phyloP scores from a whole-genome alignment of 2,329 filamentous ascomycete genomes.

The Microsporum ferrugineum region DNA sequence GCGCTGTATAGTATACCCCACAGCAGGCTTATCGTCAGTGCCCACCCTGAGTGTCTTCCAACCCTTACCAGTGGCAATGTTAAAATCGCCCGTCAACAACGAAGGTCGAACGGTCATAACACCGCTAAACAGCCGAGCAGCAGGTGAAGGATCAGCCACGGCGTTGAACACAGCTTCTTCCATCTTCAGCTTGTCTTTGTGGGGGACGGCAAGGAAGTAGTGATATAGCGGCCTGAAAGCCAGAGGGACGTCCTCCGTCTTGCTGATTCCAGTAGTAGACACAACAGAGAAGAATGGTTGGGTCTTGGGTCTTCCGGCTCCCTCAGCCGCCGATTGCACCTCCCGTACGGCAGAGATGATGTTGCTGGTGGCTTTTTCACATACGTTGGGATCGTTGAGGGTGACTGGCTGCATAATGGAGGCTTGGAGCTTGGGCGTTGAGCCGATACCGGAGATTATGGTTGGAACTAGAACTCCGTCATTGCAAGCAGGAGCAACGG shows the following conservation, averaged over 20 bases:
- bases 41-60: conserved; percentile 18
- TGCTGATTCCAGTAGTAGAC: conserved; percentile 20
- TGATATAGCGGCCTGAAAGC: conserved; percentile 16
- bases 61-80: conserved; percentile 13
- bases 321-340: conserved; percentile 9
- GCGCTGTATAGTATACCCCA: conserved; percentile 21
- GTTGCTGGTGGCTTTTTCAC: conserved; percentile 16
- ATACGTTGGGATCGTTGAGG: conserved; percentile 20
- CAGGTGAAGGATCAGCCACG: conserved; percentile 15
- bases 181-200: conserved; percentile 18
- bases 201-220: conserved; percentile 19
- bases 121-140: conserved; percentile 14
- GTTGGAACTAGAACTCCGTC: conserved; percentile 28
- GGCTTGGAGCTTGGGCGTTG: conserved; percentile 18
- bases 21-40: conserved; percentile 18
- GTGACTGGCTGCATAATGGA: conserved; percentile 16
- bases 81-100: conserved; percentile 18
- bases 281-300: conserved; percentile 17
- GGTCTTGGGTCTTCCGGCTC: background rate
- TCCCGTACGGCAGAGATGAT: conserved; percentile 17
- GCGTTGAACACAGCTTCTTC: conserved; percentile 14
- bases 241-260: conserved; percentile 12
- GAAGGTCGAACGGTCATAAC: conserved; percentile 20
- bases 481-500: conserved; percentile 23
- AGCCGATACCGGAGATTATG: conserved; percentile 37